Evolutionary conservation across 1,139 yeast species (phyloP).

Genomic region (Insectozyma bohioensis): DNA sequence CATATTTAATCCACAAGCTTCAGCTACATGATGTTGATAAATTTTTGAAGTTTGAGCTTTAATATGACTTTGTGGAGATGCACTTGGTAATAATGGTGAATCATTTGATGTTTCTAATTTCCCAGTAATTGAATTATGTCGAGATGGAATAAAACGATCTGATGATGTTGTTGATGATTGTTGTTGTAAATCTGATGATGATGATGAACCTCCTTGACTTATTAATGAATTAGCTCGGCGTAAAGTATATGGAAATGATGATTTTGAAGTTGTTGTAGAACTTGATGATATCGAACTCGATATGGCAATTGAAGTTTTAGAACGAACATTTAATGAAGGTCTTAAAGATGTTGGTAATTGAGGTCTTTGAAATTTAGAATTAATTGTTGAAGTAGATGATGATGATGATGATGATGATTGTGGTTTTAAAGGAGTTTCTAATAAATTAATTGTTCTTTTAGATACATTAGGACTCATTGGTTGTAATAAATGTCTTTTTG

Average conservation of each 20-base stretch:
- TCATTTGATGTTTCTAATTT: conserved; percentile 33
- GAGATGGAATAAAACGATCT: conserved; percentile 48
- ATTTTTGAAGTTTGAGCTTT: conserved; percentile 69
- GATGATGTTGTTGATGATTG: conserved; percentile 25
- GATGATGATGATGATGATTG: conserved; percentile 8
- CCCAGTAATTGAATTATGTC: conserved; percentile 43
- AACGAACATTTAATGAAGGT: conserved; percentile 14
- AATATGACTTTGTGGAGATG: conserved; percentile 55
- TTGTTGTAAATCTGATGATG: conserved; percentile 22
- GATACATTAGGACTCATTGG: conserved; percentile 46
- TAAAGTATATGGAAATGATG: conserved; percentile 22
- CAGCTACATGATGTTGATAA: conserved; percentile 85
- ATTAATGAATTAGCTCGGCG: conserved; percentile 39
- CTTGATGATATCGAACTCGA: conserved; percentile 7
- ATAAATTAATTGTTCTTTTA: conserved; percentile 28
- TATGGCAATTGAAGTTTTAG: conserved; percentile 12
- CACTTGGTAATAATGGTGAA: conserved; percentile 41
- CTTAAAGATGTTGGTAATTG: conserved; percentile 19
- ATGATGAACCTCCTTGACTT: conserved; percentile 24
- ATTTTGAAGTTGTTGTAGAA: conserved; percentile 1
- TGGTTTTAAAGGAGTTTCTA: conserved; percentile 9
- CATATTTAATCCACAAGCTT: conserved; percentile 88
- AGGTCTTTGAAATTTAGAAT: conserved; percentile 19
- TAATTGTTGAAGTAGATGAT: conserved; percentile 3
- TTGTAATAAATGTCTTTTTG: conserved; percentile 33